A percentile compares a stretch with the other conserved stretches of the same genome.
phyloP scores from a whole-genome alignment of 1,284 basidiomycete species.

The Rhodotorula mucilaginosa region DNA sequence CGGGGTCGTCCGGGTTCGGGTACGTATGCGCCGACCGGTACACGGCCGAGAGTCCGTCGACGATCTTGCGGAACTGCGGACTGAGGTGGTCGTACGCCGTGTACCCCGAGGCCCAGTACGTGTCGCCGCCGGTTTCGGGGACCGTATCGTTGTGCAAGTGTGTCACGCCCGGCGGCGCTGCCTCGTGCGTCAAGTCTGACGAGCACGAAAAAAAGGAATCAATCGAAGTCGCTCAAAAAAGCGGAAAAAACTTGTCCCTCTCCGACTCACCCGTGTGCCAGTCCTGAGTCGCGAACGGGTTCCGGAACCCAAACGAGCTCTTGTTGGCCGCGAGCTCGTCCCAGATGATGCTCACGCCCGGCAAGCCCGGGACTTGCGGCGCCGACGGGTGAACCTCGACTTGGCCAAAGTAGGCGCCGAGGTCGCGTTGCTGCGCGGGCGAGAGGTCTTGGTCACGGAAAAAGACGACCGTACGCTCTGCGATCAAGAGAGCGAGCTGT shows the following conservation, averaged over 20 bases:
- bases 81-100: slow-evolving; percentile 48
- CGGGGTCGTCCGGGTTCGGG: slow-evolving; percentile 41
- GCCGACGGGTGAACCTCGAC: slow-evolving; percentile 41
- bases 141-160: slow-evolving; percentile 51
- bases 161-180: slow-evolving; percentile 61
- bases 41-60: slow-evolving; percentile 47
- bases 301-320: slow-evolving; percentile 7
- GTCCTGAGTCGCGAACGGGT: slow-evolving; percentile 2
- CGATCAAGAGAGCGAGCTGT: slow-evolving; percentile 34
- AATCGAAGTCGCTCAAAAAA: not conserved
- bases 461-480: slow-evolving; percentile 41
- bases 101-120: slow-evolving; percentile 66
- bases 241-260: no score
- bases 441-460: slow-evolving; percentile 47
- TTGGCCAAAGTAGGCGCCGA: slow-evolving; percentile 45
- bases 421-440: slow-evolving; percentile 43
- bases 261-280: slow-evolving; percentile 13
- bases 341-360: slow-evolving; percentile 28
- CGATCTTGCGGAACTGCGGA: slow-evolving; percentile 42
- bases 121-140: slow-evolving; percentile 64
- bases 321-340: slow-evolving; percentile 1
- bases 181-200: slow-evolving; percentile 12
- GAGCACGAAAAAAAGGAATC: no score
- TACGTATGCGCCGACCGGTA: slow-evolving; percentile 47
- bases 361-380: slow-evolving; percentile 20